Evolutionary conservation across 2,329 filamentous ascomycete species (phyloP), one percentile per base, ranked within the genome.

Genomic region (Thelonectria discophora): DNA sequence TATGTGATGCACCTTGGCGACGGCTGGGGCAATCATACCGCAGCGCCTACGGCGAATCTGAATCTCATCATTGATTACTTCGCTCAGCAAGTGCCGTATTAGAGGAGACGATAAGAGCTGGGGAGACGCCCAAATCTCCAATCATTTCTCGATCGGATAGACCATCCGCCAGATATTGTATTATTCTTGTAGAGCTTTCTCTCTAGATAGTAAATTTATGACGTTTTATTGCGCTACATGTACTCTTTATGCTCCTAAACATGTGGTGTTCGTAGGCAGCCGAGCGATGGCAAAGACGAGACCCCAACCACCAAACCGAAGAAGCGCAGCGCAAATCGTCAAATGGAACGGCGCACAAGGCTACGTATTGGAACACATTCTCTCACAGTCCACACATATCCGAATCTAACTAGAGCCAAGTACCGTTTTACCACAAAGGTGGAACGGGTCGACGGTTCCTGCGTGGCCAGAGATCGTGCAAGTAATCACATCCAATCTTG

Each of bases 1-100:
- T 55, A 55, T 24, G 52, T 55, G 5, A 55, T 55, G 52, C 10
- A 20, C 2, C 52, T 55, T 39, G 52, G 52, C 2, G 52, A 55
- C 39, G 52, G 42, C 12, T 55, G 30, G 9, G 52, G 52, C 11
- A 55, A 55, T 17, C 52, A 55, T 21, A 55, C 52, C 3, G 42
- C 20, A 12, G 42, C 27, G 2, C 42, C 30, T 9, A 17, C 21
- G 0, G 34, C 43, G 15, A 9, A n/a, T 18, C 3, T 55, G 2
- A 5, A 45, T 7, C 42, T 55, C 2, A 13, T 55, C 27, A 34
- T 46, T 18, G 42, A 55, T 11, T 55, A 55, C 18, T 46, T 55
- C 34, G 21, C 40, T 18, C 52, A 55, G 13, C 52, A 55, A 42
- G 37, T 30, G 3, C 52, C 52, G 3, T 55, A 55, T 17, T 55